Base-by-base conservation (phyloP, 176 grass and related monocot genomes). In the Elaeis guineensis region DNA sequence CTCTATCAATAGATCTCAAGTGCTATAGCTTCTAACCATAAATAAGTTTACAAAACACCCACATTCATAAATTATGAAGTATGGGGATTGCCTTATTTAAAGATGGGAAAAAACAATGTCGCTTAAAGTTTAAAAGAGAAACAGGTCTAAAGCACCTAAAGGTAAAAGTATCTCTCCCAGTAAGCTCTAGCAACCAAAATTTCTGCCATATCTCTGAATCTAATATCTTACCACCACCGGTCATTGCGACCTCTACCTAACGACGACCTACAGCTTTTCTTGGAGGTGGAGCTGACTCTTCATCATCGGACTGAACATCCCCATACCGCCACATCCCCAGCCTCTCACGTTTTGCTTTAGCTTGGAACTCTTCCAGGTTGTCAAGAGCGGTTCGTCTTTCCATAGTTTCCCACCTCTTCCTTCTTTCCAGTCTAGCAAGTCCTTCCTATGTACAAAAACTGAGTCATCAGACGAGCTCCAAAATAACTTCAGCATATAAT, bases 281-380 rank as follows among this genome's bases (percentile, higher is more conserved):
- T 24, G 64, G 60, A 51, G 79, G 78, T 54, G 81, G 82, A 48
- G 87, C 76, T 55, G 71, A 57, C 14, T 90, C 87, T 2, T 90
- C 87, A 3, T 90, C 87, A 7, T 90, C 87, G 0, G 87, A 90
- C 49, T 85, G 75, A 0, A 86, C 79, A 49, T 90, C 87, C 8
- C 87, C 87, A 0, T 90, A 86, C 32, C 77, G 72, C 87, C 87
- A 90, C 17, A 90, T 82, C 18, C 66, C 66, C 29, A 80, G 57
- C 49, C 87, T 76, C 19, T 66, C 72, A 70, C 74, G 77, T 67
- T 90, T 90, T 39, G 87, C 87, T 67, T 86, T 90, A 17, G 78
- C 82, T 63, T 86, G 82, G 82, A 90, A 86, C 61, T 90, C 75
- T 58, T 90, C 87, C 61, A 90, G 59, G 25, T 86, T 90, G 53